Evolutionary conservation across 129 eudicot species (phyloP).

Genomic region (Solidago caesia): DNA sequence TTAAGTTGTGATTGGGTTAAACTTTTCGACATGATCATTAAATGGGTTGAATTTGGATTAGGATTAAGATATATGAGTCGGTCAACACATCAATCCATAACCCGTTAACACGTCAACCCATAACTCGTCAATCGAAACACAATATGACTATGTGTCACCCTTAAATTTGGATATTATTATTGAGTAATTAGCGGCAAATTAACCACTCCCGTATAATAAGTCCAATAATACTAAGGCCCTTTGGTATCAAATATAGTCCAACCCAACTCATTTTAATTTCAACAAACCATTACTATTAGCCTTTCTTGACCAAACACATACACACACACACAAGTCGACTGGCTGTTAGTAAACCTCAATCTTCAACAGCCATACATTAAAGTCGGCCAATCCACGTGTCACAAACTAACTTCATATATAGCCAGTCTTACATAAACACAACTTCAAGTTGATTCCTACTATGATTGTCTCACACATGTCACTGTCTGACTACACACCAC

Average conservation of each 20-base stretch:
- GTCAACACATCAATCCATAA: no score
- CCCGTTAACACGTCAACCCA: no score
- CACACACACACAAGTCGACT: neutral
- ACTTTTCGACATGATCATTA: no score
- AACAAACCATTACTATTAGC: neutral
- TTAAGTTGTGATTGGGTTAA: no score
- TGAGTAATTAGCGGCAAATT: no score
- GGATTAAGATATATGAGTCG: no score
- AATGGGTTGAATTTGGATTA: no score
- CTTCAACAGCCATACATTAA: constrained; percentile 3
- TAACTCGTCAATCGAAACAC: no score
- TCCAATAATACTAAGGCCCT: no score
- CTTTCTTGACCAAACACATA: neutral
- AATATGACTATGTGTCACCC: no score
- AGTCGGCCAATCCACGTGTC: constrained; percentile 21
- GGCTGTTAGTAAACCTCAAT: constrained; percentile 9
- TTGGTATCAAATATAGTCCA: neutral
- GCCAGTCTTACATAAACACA: constrained; percentile 7
- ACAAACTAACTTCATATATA: neutral
- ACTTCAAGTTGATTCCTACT: constrained; percentile 11
- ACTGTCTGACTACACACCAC: constrained; percentile 26
- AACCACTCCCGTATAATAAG: no score
- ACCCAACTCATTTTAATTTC: neutral
- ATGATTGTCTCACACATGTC: constrained; percentile 12
- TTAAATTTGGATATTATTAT: no score